Conservation (phyloP, 140 eudicot species). For the Cichorium intybus region DNA sequence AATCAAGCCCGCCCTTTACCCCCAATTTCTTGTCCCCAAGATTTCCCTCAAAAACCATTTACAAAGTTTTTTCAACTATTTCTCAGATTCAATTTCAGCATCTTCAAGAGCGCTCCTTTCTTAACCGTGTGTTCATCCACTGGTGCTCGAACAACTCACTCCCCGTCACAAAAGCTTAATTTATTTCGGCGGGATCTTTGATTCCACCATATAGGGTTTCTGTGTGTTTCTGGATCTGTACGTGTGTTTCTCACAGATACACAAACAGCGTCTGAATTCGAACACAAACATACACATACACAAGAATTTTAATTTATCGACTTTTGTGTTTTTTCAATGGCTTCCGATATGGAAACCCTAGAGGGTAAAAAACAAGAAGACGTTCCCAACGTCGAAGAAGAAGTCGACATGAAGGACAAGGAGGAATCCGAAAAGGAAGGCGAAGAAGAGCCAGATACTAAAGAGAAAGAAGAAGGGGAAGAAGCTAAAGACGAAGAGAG, state of each 20-base stretch:
- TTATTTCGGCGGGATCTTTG: background rate
- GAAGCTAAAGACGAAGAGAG: slow-evolving; percentile 23
- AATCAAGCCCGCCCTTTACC: slow-evolving; percentile 36
- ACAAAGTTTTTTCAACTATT: background rate
- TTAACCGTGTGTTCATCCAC: background rate
- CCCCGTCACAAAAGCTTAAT: background rate
- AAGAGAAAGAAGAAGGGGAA: slow-evolving; percentile 15
- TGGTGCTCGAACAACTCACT: background rate
- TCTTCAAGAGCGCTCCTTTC: background rate
- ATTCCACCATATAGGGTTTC: slow-evolving; percentile 10
- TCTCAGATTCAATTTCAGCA: background rate
- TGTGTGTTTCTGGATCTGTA: background rate
- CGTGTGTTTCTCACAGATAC: background rate
- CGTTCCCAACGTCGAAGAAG: slow-evolving; percentile 11
- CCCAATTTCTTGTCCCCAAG: slow-evolving; percentile 2
- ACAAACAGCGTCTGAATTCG: background rate
- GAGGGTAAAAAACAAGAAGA: slow-evolving; percentile 30
- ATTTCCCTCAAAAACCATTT: slow-evolving; percentile 23
- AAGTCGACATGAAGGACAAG: slow-evolving; percentile 22
- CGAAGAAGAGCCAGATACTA: slow-evolving; percentile 4
- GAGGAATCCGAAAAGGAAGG: slow-evolving; percentile 19
- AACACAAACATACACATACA: background rate
- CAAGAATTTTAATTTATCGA: background rate
- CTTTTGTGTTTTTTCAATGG: slow-evolving; percentile 28
- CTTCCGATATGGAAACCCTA: slow-evolving; percentile 54